Conservation (phyloP, 192 early-diverging fungal species). For the Borealophlyctis nickersoniae region DNA sequence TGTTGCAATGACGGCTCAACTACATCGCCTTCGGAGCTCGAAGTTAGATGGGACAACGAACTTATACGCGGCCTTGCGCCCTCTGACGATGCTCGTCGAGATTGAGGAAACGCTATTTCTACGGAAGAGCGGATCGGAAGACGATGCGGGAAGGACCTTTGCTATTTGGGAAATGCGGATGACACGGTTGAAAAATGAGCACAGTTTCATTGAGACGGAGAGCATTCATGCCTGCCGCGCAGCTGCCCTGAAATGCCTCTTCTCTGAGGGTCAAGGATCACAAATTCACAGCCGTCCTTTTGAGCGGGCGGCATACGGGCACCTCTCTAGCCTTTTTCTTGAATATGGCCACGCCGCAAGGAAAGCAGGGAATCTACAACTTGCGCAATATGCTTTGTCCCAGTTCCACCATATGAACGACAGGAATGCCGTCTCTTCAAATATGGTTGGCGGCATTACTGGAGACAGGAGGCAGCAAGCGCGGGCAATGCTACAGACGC, state of each 20-base stretch:
- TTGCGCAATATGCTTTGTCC: constrained; percentile 24
- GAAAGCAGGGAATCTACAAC: constrained; percentile 27
- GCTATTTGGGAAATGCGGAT: not conserved
- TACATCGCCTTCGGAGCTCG: too few species aligned
- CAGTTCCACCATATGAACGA: constrained; percentile 17
- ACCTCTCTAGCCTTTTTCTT: constrained; percentile 23
- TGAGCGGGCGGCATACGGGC: constrained; percentile 3
- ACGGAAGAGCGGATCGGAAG: not conserved
- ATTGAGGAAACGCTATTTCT: constrained; percentile 17
- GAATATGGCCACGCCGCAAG: constrained; percentile 24
- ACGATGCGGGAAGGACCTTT: not conserved
- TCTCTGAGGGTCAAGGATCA: too few species aligned
- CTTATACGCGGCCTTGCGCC: constrained; percentile 5
- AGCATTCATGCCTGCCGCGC: too few species aligned
- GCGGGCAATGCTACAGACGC: constrained; percentile 9
- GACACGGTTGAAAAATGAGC: not conserved
- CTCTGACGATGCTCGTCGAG: constrained; percentile 19
- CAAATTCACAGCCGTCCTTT: not conserved
- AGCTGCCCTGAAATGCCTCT: too few species aligned
- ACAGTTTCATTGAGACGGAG: not conserved
- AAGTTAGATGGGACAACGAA: not conserved
- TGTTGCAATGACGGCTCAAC: too few species aligned
- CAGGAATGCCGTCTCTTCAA: too few species aligned
- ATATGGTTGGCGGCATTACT: not conserved
- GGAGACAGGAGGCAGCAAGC: not conserved